Conservation (phyloP, 2,329 filamentous ascomycete species). For the Rutstroemia sp. region DNA sequence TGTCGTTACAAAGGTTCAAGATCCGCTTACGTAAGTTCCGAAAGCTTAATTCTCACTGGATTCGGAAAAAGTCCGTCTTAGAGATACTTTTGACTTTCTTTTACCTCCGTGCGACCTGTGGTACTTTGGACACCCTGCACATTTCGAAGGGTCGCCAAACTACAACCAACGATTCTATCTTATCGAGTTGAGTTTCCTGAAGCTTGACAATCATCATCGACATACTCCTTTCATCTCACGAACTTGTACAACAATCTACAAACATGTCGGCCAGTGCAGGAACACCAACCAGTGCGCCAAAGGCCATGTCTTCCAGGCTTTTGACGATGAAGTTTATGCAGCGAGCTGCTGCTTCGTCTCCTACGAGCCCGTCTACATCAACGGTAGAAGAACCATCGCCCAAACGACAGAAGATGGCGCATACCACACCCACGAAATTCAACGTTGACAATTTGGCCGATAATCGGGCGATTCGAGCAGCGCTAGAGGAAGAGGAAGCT, state of each 20-base stretch:
- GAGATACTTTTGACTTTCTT: constrained; percentile 3
- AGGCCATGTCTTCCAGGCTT: constrained; percentile 78
- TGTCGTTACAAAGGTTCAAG: neutral
- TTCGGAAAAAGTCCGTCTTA: constrained; percentile 1
- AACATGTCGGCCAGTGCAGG: constrained; percentile 21
- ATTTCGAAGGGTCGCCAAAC: neutral
- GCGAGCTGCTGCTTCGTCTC: constrained; percentile 61
- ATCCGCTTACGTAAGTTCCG: constrained; percentile 3
- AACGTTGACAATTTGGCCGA: constrained; percentile 43
- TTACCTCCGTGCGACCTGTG: neutral
- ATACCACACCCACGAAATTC: constrained; percentile 30
- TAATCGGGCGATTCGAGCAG: constrained; percentile 53
- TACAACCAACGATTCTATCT: neutral
- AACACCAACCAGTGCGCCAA: constrained; percentile 37
- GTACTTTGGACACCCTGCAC: neutral
- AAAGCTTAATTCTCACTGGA: constrained; percentile 3
- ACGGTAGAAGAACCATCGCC: constrained; percentile 43
- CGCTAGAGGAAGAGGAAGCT: constrained; percentile 58
- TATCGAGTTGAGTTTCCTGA: neutral
- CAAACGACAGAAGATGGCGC: constrained; percentile 54
- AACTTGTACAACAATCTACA: constrained; percentile 7
- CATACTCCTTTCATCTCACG: neutral
- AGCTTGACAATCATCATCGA: neutral
- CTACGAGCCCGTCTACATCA: constrained; percentile 35
- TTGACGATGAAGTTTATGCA: constrained; percentile 99